Base-by-base conservation (phyloP, 2,329 filamentous ascomycete species). In the Calycina herbarum region DNA sequence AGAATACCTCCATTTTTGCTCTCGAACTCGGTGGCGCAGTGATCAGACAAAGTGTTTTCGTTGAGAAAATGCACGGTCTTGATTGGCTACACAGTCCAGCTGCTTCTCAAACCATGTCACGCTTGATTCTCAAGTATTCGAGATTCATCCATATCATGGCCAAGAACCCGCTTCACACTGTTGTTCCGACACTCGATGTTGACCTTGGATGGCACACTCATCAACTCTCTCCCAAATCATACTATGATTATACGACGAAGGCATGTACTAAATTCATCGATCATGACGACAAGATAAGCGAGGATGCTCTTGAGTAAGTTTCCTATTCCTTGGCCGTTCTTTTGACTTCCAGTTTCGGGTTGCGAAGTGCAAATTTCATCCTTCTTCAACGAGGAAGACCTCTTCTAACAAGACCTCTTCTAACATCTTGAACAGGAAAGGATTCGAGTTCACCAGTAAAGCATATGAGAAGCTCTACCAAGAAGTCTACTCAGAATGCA, bases 151-250 rank as follows among this genome's bases (percentile, higher is more conserved):
- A 70, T 0, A 82, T 93, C 68, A 88, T 92, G 76, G 76, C 76
- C 0, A 67, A 73, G 0, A 71, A 86, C 56, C 81, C 81, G 0
- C 70, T 67, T 0, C 75, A 82, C 3, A 78, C 85, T 15, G 84
- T 82, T 0, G 90, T 93, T 0, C 90, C 90, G 0, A 93, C 90
- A 0, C 80, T 93, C 0, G 91, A 93, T 68, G 82, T 93, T 5
- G 90, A 93, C 73, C 79, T 93, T 0, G 89, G 85, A 0, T 93
- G 90, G 90, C 92, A 96, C 74, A 94, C 91, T 0, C 91, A 94
- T 57, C 72, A 94, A 74, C 84, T 94, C 2, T 84, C 80, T 8
- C 89, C 91, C 0, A 72, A 75, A 2, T 73, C 79, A 3, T 95
- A 95, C 77, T 89, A 86, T 71, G 66, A 74, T 2, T 89, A 85